Evolutionary conservation across 2,329 filamentous ascomycete species (phyloP), one percentile per base, ranked within the genome.

Genomic region (Aurifilum marmelostoma): DNA sequence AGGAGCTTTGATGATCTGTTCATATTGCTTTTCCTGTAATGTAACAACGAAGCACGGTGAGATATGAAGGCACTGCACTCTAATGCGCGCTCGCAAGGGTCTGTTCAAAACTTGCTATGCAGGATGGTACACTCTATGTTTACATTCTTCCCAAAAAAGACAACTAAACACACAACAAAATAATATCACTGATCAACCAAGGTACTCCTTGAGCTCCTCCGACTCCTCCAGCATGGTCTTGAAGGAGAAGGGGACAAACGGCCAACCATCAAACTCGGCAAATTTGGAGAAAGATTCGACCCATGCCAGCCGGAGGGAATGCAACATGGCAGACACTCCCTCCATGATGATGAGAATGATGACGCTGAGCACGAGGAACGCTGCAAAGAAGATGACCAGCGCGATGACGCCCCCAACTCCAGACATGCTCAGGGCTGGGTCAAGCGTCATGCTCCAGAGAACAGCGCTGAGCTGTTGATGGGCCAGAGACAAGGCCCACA

Each of bases 211-310:
- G 74, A 87, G 77, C 67, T 87, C 84, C 72, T 89, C 87, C 70
- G 96, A 92, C 79, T 97, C 94, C 80, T 97, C 94, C 73, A 97
- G 81, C 78, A 97, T 82, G 47, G 88, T 85, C 82, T 91, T 89
- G 80, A 97, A 97, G 72, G 92, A 96, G 79, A 97, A 97, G 5
- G 94, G 94, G 76, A 90, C 85, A 80, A 97, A 97, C 1, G 93
- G 86, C 80, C 94, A 89, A 66, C 94, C 94, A 70, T 92, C 92
- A 76, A 96, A 96, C 78, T 97, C 90, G 80, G 97, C 97, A 84
- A 97, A 95, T 84, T 97, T 97, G 82, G 93, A 97, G 89, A 97
- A 97, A 24, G 94, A 95, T 81, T 97, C 95, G 72, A 97, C 94
- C 94, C 94, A 97, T 75, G 97, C 94, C 77, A 97, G 83, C 85